phyloP scores from a whole-genome alignment of 371 early-diverging fungal species.

The Chytridium lagenaria region DNA sequence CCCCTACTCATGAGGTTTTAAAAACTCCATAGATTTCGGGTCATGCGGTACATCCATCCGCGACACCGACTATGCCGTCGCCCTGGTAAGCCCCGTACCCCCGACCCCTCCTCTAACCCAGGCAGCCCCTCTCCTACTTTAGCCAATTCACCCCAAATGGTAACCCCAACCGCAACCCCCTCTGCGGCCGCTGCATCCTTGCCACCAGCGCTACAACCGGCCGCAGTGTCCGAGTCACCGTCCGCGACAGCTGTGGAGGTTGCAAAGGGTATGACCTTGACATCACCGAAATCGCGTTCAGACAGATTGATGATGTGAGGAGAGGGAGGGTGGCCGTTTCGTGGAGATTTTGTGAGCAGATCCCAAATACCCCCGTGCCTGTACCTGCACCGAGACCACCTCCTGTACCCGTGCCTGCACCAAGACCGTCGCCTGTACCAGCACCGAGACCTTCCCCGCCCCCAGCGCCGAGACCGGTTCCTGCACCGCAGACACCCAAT shows the following conservation, averaged over 20 bases:
- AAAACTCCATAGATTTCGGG: constrained; percentile 9
- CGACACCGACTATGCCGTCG: constrained; percentile 1
- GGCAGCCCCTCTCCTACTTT: not conserved
- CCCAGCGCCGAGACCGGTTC: not conserved
- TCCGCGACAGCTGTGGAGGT: constrained; percentile 3
- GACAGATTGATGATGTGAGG: not conserved
- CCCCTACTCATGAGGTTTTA: too few species aligned
- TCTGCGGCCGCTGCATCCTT: constrained; percentile 4
- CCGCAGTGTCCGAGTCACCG: not conserved
- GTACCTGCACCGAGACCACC: not conserved
- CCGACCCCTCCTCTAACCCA: not conserved
- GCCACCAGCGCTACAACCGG: not conserved
- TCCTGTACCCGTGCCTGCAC: not conserved
- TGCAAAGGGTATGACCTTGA: not conserved
- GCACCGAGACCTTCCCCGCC: not conserved
- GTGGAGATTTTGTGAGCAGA: constrained; percentile 3
- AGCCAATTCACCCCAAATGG: constrained; percentile 11
- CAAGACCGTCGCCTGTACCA: not conserved
- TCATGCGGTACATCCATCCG: constrained; percentile 5
- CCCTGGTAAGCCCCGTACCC: not conserved
- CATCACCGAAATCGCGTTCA: not conserved
- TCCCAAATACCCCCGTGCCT: not conserved
- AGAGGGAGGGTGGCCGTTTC: not conserved
- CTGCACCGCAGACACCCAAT: not conserved
- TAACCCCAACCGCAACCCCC: constrained; percentile 19